phyloP scores from a whole-genome alignment of 768 basidiomycete genomes.

The Tylopilus rubrobrunneus region DNA sequence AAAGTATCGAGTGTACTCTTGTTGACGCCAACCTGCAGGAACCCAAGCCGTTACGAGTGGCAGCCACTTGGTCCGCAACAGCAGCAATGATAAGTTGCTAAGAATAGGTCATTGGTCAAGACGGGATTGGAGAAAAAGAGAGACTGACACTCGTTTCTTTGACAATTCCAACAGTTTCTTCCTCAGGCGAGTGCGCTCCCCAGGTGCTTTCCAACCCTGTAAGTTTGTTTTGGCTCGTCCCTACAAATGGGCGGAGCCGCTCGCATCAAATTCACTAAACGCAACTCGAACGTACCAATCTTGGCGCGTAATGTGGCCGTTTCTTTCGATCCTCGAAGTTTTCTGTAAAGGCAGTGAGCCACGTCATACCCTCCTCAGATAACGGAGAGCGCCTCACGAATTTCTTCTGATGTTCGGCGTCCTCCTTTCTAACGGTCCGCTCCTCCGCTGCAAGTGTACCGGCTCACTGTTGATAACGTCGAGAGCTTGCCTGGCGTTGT shows the following conservation, averaged over 20 bases:
- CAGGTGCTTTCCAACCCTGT: constrained; percentile 38
- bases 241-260: constrained; percentile 16
- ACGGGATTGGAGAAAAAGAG: not conserved
- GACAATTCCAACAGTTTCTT: constrained; percentile 42
- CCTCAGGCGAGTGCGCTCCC: constrained; percentile 44
- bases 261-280: constrained; percentile 1
- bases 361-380: not conserved
- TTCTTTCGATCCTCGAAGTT: constrained; percentile 23
- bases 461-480: constrained; percentile 39
- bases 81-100: constrained; percentile 54
- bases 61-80: constrained; percentile 55
- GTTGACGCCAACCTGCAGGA: too few relatives aligned
- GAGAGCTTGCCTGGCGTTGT: constrained; percentile 41
- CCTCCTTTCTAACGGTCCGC: constrained; percentile 30
- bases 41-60: constrained; percentile 58
- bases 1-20: constrained; percentile 57
- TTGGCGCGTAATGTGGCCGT: constrained; percentile 33
- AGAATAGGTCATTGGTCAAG: not conserved
- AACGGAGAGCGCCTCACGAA: constrained; percentile 18
- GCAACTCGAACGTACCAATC: constrained; percentile 37
- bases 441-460: constrained; percentile 36
- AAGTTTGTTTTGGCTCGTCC: constrained; percentile 36
- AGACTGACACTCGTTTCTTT: constrained; percentile 50
- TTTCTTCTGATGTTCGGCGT: constrained; percentile 33
- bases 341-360: constrained; percentile 17